Conservation (phyloP, 2,329 filamentous ascomycete genomes). For the Fusarium buharicum region DNA sequence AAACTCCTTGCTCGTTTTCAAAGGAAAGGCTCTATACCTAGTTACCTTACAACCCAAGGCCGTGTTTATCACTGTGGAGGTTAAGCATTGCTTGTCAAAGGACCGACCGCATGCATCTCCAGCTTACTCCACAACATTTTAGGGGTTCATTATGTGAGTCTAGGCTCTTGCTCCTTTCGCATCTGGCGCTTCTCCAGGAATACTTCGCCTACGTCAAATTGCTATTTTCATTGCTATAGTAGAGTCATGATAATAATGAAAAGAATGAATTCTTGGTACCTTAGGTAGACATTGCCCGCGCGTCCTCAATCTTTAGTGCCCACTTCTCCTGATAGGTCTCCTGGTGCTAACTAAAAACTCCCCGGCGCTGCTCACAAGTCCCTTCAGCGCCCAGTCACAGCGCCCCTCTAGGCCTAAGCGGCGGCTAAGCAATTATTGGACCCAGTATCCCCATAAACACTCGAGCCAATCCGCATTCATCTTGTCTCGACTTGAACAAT, state of each 20-base stretch:
- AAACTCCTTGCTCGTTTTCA: background rate
- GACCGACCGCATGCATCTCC: background rate
- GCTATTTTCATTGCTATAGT: too few species aligned
- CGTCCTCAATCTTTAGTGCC: slow-evolving; percentile 35
- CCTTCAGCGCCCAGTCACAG: slow-evolving; percentile 7
- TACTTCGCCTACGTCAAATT: too few species aligned
- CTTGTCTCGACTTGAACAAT: slow-evolving; percentile 11
- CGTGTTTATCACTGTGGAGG: background rate
- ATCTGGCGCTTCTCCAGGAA: too few species aligned
- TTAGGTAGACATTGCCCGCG: slow-evolving; percentile 28
- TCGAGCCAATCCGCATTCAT: slow-evolving; percentile 36
- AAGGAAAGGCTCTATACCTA: background rate
- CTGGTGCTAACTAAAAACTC: slow-evolving; percentile 11
- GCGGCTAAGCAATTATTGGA: slow-evolving; percentile 38
- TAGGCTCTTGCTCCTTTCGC: background rate
- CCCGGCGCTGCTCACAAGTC: slow-evolving; percentile 12
- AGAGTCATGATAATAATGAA: background rate
- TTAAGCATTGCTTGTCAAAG: background rate
- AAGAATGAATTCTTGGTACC: background rate
- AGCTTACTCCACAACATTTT: background rate
- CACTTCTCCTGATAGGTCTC: slow-evolving; percentile 37
- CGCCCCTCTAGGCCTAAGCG: slow-evolving; percentile 12
- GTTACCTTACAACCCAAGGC: background rate
- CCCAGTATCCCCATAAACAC: slow-evolving; percentile 32
- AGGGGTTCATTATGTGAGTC: background rate